Conservation (phyloP, 768 basidiomycete genomes). For the Tylopilus rubrobrunneus region DNA sequence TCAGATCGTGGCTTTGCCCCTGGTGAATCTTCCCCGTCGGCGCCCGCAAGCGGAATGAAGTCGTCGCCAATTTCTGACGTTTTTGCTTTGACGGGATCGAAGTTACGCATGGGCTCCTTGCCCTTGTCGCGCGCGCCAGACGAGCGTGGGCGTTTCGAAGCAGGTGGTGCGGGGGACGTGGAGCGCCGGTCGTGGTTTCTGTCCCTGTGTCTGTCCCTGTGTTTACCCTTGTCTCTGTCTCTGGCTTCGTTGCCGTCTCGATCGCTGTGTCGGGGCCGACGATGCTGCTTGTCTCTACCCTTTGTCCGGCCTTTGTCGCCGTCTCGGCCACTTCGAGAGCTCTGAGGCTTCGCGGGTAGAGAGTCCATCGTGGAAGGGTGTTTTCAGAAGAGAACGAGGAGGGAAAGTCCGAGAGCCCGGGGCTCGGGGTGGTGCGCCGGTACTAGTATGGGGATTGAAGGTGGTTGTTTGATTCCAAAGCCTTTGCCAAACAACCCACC, state of each 20-base stretch:
- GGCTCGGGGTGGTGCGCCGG: no score
- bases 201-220: constrained; percentile 1
- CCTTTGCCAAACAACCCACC: constrained; percentile 17
- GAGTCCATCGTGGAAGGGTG: constrained; percentile 12
- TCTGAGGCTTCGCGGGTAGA: constrained; percentile 17
- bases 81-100: constrained; percentile 3
- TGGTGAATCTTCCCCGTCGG: constrained; percentile 14
- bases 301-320: constrained; percentile 4
- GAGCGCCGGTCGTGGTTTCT: constrained; percentile 6
- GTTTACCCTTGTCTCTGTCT: background rate
- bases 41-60: constrained; percentile 27
- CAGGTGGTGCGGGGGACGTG: constrained; percentile 9
- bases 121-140: constrained; percentile 13
- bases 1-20: constrained; percentile 14
- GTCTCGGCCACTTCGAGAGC: constrained; percentile 15
- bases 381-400: background rate
- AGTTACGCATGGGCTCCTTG: constrained; percentile 11
- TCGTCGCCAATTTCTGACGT: constrained; percentile 25
- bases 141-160: constrained; percentile 18
- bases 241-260: background rate
- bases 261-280: constrained; percentile 7
- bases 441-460: no score
- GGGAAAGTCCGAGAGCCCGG: no score
- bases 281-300: background rate
- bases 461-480: constrained; percentile 28